Base-by-base conservation (phyloP, 2,329 filamentous ascomycete species). In the Colletotrichum ledebouriae region DNA sequence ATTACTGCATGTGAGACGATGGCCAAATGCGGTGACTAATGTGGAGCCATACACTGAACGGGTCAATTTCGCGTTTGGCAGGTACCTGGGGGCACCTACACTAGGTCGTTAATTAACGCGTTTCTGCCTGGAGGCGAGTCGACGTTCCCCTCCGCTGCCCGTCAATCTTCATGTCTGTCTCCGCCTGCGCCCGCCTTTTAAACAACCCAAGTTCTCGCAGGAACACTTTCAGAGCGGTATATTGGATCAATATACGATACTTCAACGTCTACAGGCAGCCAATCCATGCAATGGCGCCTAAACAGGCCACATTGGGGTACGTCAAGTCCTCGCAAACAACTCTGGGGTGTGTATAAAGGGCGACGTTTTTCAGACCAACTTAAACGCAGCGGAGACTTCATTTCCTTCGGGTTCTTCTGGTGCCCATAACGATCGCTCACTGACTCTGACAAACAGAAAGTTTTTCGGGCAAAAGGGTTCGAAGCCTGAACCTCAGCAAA, bases 271-370 rank as follows among this genome's bases (percentile, higher is more conserved):
- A 41, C 17, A 44, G 6, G 53, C 61, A n/a, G 37, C 20, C 52
- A n/a, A 11, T 29, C 20, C 15, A 73, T 72, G 63, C 49, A 49
- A 84, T 85, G 81, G 82, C 83, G 73, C 82, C 82, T 49, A 94
- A 93, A 78, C 94, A 97, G 82, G 89, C 92, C 75, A 97, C 92
- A 70, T 82, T 97, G 79, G 93, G 93, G 94, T 97, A 96, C 82
- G 94, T 95, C 71, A 90, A 88, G 80, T 82, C 89, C 75, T 85
- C 86, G 72, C 92, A 95, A 84, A 88, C 86, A 76, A 93, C 90
- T 73, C 82, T 95, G 79, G 87, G 90, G 92, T 94, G 88, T 80
- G 82, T 81, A 66, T 65, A 63, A 29, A 70, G 71, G 66, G 56
- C 49, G 62, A 57, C 34, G 11, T 55, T 20, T 33, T 53, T 25